Evolutionary conservation across 331 rosid species (phyloP), one percentile per base, ranked within the genome.

Genomic region (Malus hybrid): DNA sequence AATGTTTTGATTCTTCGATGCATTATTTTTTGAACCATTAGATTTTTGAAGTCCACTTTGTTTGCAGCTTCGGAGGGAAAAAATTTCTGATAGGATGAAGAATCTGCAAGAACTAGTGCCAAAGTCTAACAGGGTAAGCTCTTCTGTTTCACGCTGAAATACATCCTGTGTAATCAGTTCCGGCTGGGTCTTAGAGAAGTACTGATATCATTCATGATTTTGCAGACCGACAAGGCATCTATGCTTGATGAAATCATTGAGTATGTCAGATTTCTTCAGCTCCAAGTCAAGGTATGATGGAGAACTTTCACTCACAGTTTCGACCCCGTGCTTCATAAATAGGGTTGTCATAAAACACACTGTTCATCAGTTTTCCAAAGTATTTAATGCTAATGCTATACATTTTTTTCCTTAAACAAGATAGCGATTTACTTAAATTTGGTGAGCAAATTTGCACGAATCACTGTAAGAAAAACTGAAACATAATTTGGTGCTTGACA

Each of bases 171-270:
- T 46, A 64, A 31, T 28, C 12, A 66, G 28, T 33, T 46, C 6
- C 18, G 46, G 24, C 15, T 22, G 55, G 24, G 9, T 74, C 13
- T 19, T 34, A 29, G 11, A 32, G 52, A 56, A 64, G 32, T 10
- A 62, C 32, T 75, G 79, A 65, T 65, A 50, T 27, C 24, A 69
- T 54, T 46, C 62, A 10, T 42, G 62, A 74, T 79, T 54, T 76
- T 73, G 57, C 86, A 85, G 86, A 82, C 83, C 12, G 89, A 82
- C 73, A 85, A 82, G 44, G 85, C 89, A 79, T 80, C 89, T 36
- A 77, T 85, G 84, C 84, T 85, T 29, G 85, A 82, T 73, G 89
- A 85, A 82, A 85, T 85, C 78, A 85, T 85, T 14, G 85, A 82
- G 42, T 82, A 82, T 66, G 85, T 82, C 56, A 85, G 78, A 59